phyloP scores from a whole-genome alignment of 2,329 filamentous ascomycete species.

The Parastagonospora avenae region DNA sequence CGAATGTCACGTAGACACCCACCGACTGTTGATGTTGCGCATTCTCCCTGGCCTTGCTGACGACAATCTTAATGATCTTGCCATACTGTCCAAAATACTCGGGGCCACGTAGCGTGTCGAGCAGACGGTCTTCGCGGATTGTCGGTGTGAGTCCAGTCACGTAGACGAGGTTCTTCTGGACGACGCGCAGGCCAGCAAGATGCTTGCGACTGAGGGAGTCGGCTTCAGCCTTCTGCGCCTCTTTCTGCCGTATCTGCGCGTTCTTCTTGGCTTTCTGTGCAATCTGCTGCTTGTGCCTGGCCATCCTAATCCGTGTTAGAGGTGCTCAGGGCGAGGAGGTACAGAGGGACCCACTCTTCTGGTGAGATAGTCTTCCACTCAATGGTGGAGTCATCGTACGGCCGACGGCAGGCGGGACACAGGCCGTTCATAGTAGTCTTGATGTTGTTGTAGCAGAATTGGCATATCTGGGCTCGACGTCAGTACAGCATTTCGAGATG shows the following conservation, averaged over 20 bases:
- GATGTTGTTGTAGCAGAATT: slow-evolving; percentile 99
- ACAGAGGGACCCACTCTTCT: slow-evolving; percentile 75
- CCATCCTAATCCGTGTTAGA: slow-evolving; percentile 59
- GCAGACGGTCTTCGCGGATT: slow-evolving; percentile 87
- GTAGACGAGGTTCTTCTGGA: slow-evolving; percentile 98
- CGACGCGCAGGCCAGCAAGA: slow-evolving; percentile 89
- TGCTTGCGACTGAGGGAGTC: slow-evolving; percentile 96
- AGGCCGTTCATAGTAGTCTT: slow-evolving; percentile 97
- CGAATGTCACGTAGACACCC: slow-evolving; percentile 98
- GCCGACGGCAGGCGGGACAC: slow-evolving; percentile 93
- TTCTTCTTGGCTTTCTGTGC: slow-evolving; percentile 89
- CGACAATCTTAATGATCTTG: slow-evolving; percentile 97
- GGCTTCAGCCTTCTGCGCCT: slow-evolving; percentile 93
- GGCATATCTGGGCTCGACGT: slow-evolving; percentile 71
- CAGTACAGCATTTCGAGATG: slow-evolving; percentile 23
- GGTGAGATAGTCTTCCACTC: slow-evolving; percentile 93
- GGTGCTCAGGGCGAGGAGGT: slow-evolving; percentile 12
- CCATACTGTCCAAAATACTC: slow-evolving; percentile 99
- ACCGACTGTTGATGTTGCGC: slow-evolving; percentile 77
- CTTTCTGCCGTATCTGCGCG: slow-evolving; percentile 86
- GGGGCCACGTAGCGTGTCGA: slow-evolving; percentile 85
- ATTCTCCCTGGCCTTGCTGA: slow-evolving; percentile 89
- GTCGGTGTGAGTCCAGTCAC: slow-evolving; percentile 93
- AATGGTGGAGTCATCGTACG: slow-evolving; percentile 96
- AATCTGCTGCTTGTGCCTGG: slow-evolving; percentile 76